Evolutionary conservation across 2,329 filamentous ascomycete genomes (phyloP).

Genomic region (Monilinia aucupariae): DNA sequence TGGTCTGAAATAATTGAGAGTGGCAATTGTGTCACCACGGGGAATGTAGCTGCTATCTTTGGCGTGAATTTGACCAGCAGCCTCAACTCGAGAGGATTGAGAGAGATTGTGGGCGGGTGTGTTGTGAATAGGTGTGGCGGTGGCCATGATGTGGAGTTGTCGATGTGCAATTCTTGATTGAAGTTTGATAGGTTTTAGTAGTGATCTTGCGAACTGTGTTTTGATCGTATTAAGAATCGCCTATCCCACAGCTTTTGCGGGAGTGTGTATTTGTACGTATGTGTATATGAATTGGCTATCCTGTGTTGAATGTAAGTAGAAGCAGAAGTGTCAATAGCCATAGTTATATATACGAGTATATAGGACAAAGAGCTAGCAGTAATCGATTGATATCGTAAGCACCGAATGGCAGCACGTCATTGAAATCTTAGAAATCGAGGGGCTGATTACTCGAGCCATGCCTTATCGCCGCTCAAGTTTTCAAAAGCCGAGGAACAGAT

Average conservation of each 20-base stretch:
- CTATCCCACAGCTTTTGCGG: background rate
- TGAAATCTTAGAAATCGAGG: conserved; percentile 15
- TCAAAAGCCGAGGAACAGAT: conserved; percentile 6
- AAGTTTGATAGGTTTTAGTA: background rate
- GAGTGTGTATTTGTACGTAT: background rate
- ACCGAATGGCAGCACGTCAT: conserved; percentile 13
- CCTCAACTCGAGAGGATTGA: conserved; percentile 28
- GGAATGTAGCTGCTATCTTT: conserved; percentile 36
- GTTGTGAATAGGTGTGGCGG: conserved; percentile 36
- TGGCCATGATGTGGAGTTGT: conserved; percentile 37
- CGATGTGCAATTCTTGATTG: background rate
- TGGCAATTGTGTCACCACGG: conserved; percentile 46
- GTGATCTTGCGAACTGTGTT: background rate
- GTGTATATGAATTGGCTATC: background rate
- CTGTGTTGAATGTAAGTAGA: background rate
- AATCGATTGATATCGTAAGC: background rate
- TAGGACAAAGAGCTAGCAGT: background rate
- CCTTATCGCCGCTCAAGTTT: background rate
- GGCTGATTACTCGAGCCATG: background rate
- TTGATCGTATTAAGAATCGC: background rate
- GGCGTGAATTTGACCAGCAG: conserved; percentile 18
- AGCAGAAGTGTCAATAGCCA: background rate
- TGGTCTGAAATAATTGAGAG: conserved; percentile 49
- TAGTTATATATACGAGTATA: background rate
- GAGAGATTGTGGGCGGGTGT: conserved; percentile 41